Base-by-base conservation (phyloP, 129 eudicot genomes). In the Helianthus annuus region DNA sequence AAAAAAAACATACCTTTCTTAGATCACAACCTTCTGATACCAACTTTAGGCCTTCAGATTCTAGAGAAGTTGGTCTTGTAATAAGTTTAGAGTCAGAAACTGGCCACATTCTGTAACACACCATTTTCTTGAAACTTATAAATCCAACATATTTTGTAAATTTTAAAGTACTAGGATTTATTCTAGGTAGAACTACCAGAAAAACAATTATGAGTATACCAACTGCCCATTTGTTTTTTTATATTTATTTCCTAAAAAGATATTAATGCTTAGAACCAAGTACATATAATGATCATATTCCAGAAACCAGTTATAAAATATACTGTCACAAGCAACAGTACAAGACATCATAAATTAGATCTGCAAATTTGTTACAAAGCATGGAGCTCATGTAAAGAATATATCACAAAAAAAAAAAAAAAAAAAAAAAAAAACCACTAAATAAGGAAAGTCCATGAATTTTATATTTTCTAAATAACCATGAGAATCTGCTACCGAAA, bases 1-100 rank as follows among this genome's bases (percentile, higher is more conserved):
- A 42, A 3, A 42, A 40, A 66, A 60, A 80, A 11, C 91, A 81
- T 69, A 89, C 97, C 77, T 83, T 64, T 73, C 82, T 81, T 68
- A 91, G 80, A 86, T 79, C 84, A 60, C 97, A 92, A 56, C 86
- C 87, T 79, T 92, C 96, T 70, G 93, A 78, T 76, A 88, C 83
- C 72, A 92, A 81, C 60, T 92, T 89, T 24, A 88, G 57, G 61
- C 80, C 82, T 82, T 81, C 96, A 8, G 85, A 85, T 83, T 85
- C 97, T 59, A 78, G 29, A 53, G 83, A 64, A 64, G 91, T 75
- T 54, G 88, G 85, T 81, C 89, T 80, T 80, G 94, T 75, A 39
- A 89, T 74, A 67, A 87, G 83, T 83, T 79, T 86, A 58, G 86
- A 70, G 76, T 89, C 96, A 36, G 96, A 82, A 51, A 71, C 79